Percentiles rank a stretch among this genome's conserved stretches.
These are phyloP conservation scores for Stygiomarasmius scandens DNA, from an alignment of 1,284 basidiomycete genomes.

Conservation along the genomic window DNA sequence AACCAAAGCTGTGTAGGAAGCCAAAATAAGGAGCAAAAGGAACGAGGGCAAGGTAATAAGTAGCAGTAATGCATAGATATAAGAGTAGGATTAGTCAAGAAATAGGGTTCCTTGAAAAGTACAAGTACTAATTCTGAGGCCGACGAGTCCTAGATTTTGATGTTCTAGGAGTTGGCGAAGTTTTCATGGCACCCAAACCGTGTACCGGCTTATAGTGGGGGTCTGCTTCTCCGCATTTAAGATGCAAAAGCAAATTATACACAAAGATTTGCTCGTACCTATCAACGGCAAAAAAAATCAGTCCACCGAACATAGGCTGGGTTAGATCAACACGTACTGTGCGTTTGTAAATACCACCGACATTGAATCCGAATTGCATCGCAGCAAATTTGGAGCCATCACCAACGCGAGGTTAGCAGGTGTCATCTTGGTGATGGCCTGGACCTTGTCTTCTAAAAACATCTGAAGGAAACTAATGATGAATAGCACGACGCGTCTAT, in stretches of 20 bases:
- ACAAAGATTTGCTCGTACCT: conserved; percentile 89
- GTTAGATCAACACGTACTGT: conserved; percentile 57
- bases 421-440: conserved; percentile 84
- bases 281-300: not conserved
- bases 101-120: too few species aligned
- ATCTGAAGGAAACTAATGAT: conserved; percentile 88
- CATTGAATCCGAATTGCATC: conserved; percentile 83
- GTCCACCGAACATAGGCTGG: too few species aligned
- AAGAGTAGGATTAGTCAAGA: conserved; percentile 2
- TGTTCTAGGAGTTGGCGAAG: conserved; percentile 39
- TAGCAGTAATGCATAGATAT: conserved; percentile 4
- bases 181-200: conserved; percentile 66
- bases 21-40: not conserved
- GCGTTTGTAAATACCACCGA: conserved; percentile 87
- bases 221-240: conserved; percentile 76
- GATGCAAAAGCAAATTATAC: conserved; percentile 77
- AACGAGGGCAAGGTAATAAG: conserved; percentile 1
- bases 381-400: conserved; percentile 86
- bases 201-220: conserved; percentile 76
- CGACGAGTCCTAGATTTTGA: conserved; percentile 54
- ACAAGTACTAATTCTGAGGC: conserved; percentile 29
- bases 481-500: conserved; percentile 83
- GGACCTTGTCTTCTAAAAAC: conserved; percentile 78
- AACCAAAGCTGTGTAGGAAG: not conserved
- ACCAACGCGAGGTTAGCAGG: conserved; percentile 77